These are phyloP conservation scores for Debaryomyces robertsiae DNA, from an alignment of 1,139 yeast species.

Conservation along the genomic window DNA sequence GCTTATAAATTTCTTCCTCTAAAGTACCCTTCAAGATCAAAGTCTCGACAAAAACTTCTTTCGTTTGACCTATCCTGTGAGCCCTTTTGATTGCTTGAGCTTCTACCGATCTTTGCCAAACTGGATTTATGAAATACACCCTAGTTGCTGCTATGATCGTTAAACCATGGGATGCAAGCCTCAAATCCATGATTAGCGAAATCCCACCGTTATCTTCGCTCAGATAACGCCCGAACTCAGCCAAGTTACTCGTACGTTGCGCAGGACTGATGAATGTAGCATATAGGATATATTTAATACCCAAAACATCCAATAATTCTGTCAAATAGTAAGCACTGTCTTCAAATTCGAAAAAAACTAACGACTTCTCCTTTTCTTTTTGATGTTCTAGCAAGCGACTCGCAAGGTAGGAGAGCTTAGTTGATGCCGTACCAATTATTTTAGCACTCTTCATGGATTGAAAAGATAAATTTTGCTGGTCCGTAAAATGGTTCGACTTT, in stretches of 20 bases:
- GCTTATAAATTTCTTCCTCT: slow-evolving; percentile 65
- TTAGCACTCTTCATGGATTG: slow-evolving; percentile 33
- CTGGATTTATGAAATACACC: slow-evolving; percentile 68
- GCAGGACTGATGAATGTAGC: slow-evolving; percentile 57
- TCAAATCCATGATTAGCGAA: slow-evolving; percentile 64
- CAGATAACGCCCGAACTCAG: slow-evolving; percentile 49
- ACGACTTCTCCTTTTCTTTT: slow-evolving; percentile 47
- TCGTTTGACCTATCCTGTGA: slow-evolving; percentile 67
- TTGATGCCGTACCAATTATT: slow-evolving; percentile 59
- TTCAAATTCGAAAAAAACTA: slow-evolving; percentile 71
- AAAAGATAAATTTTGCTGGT: slow-evolving; percentile 20
- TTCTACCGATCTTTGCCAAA: slow-evolving; percentile 68
- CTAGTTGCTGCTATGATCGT: slow-evolving; percentile 69
- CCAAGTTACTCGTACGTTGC: slow-evolving; percentile 55
- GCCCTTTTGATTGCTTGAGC: slow-evolving; percentile 78
- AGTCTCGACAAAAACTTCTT: slow-evolving; percentile 58
- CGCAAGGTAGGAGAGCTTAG: slow-evolving; percentile 61
- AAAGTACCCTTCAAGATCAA: slow-evolving; percentile 60
- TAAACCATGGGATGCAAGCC: slow-evolving; percentile 69
- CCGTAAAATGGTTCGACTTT: slow-evolving; percentile 17
- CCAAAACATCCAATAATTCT: slow-evolving; percentile 62
- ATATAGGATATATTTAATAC: slow-evolving; percentile 62
- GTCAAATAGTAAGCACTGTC: slow-evolving; percentile 70
- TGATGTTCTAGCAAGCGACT: slow-evolving; percentile 57
- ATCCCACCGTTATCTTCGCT: slow-evolving; percentile 45